These are phyloP conservation scores for Vanrija pseudolonga DNA, from an alignment of 1,284 basidiomycete genomes.

Conservation along the genomic window DNA sequence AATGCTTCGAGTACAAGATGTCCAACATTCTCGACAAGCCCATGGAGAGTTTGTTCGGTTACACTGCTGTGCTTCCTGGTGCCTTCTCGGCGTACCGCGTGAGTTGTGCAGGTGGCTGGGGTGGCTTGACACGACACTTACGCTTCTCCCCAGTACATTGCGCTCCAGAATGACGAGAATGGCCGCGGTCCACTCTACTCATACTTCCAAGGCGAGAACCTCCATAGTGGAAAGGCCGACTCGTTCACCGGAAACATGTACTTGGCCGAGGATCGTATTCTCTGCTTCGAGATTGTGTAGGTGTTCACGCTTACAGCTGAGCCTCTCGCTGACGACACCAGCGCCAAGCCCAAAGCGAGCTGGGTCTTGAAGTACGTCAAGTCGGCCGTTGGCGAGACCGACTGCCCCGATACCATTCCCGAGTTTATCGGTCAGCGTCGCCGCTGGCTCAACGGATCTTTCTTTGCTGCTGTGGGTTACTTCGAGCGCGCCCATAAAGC, in stretches of 20 bases:
- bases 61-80: slow-evolving; percentile 73
- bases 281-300: slow-evolving; percentile 89
- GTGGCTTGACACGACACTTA: slow-evolving; percentile 13
- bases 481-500: neutral
- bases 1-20: slow-evolving; percentile 88
- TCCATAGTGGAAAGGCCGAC: slow-evolving; percentile 85
- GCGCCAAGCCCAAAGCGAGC: slow-evolving; percentile 76
- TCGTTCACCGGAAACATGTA: slow-evolving; percentile 77
- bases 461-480: slow-evolving; percentile 70
- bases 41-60: slow-evolving; percentile 87
- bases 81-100: slow-evolving; percentile 83
- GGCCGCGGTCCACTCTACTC: slow-evolving; percentile 86
- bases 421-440: slow-evolving; percentile 84
- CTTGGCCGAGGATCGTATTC: slow-evolving; percentile 66
- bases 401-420: slow-evolving; percentile 87
- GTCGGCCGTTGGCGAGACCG: slow-evolving; percentile 90
- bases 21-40: slow-evolving; percentile 93
- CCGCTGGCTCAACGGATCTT: slow-evolving; percentile 65
- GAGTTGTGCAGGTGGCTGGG: slow-evolving; percentile 12
- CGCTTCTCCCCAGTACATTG: slow-evolving; percentile 38
- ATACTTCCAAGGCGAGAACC: slow-evolving; percentile 94
- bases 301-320: slow-evolving; percentile 1
- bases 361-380: slow-evolving; percentile 98
- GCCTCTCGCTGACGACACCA: slow-evolving; percentile 10
- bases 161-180: slow-evolving; percentile 71